A percentile compares a stretch with the other conserved stretches of the same genome.
Conservation (phyloP, 2,329 filamentous ascomycete genomes). For the Botryotinia convoluta region DNA sequence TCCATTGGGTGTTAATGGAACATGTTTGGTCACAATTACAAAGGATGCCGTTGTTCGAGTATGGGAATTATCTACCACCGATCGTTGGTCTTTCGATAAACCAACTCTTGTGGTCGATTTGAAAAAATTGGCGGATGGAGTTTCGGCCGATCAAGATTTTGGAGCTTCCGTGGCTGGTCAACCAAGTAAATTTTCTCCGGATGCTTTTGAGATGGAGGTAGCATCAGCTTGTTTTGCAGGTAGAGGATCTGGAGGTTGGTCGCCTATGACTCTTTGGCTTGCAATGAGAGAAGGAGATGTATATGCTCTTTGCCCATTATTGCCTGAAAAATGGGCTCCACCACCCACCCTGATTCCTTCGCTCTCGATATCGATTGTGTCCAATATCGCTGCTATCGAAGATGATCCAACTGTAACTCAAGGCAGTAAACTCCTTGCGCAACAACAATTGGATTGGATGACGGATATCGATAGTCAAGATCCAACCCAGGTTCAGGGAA, state of each 20-base stretch:
- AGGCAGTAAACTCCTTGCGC: constrained; percentile 54
- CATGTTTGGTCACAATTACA: constrained; percentile 83
- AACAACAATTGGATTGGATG: constrained; percentile 68
- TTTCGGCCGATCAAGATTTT: constrained; percentile 78
- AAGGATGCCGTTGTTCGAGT: constrained; percentile 82
- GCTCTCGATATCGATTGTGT: constrained; percentile 77
- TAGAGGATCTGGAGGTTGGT: constrained; percentile 76
- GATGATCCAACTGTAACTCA: constrained; percentile 55
- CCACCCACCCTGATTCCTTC: constrained; percentile 75
- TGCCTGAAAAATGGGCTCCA: constrained; percentile 83
- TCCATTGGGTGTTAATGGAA: constrained; percentile 78
- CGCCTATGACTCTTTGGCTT: constrained; percentile 93
- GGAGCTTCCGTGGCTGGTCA: constrained; percentile 69
- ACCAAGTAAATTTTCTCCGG: constrained; percentile 81
- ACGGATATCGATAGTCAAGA: constrained; percentile 63
- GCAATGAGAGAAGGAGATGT: constrained; percentile 94
- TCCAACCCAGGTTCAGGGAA: constrained; percentile 52
- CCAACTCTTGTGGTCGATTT: constrained; percentile 83
- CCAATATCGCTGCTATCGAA: constrained; percentile 63
- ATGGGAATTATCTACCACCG: constrained; percentile 83
- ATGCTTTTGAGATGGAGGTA: constrained; percentile 90
- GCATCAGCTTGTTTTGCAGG: constrained; percentile 78
- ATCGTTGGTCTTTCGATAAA: constrained; percentile 83
- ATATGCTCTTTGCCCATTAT: constrained; percentile 86
- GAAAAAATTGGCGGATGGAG: constrained; percentile 83